Conservation (phyloP, 2,329 filamentous ascomycete species). For the Epicoccum sorghinum region DNA sequence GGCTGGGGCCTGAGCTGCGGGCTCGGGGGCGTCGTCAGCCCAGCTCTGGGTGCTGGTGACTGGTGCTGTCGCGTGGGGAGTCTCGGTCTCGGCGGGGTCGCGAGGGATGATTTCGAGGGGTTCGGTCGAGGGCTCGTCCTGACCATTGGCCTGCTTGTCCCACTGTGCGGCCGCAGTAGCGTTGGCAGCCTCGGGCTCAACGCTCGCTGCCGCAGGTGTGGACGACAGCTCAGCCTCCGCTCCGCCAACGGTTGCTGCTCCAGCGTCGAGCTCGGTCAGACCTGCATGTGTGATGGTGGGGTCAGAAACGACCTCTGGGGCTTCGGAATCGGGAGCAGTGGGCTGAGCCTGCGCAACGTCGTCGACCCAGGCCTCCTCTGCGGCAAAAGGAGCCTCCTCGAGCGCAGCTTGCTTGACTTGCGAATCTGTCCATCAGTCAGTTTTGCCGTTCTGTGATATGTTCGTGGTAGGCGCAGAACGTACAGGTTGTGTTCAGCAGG, state of each 20-base stretch:
- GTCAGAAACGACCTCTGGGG: slow-evolving; percentile 58
- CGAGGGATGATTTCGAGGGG: slow-evolving; percentile 78
- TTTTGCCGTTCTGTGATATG: neutral
- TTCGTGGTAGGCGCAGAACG: slow-evolving; percentile 39
- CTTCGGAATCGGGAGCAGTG: slow-evolving; percentile 42
- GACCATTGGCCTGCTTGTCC: slow-evolving; percentile 61
- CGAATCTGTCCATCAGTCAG: slow-evolving; percentile 53
- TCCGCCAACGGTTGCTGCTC: slow-evolving; percentile 39
- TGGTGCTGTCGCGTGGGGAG: slow-evolving; percentile 57
- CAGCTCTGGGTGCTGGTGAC: slow-evolving; percentile 75
- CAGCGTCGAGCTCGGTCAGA: slow-evolving; percentile 68
- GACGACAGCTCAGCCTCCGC: slow-evolving; percentile 33
- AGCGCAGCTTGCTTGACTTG: slow-evolving; percentile 62
- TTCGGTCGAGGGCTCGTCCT: slow-evolving; percentile 62
- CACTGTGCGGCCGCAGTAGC: slow-evolving; percentile 69
- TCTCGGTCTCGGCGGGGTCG: slow-evolving; percentile 76
- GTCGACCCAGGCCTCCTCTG: slow-evolving; percentile 58
- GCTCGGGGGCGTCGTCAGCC: slow-evolving; percentile 73
- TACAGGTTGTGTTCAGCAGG: slow-evolving; percentile 73
- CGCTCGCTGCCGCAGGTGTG: slow-evolving; percentile 46
- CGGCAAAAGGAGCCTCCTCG: slow-evolving; percentile 60
- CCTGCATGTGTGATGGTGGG: slow-evolving; percentile 71
- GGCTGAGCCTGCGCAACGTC: slow-evolving; percentile 54
- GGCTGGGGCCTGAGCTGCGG: slow-evolving; percentile 41
- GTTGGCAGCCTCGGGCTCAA: slow-evolving; percentile 53